A percentile compares a stretch with the other conserved stretches of the same genome.
phyloP scores from a whole-genome alignment of 805 yeast species.

The Helenozyma baotianmanensis region DNA sequence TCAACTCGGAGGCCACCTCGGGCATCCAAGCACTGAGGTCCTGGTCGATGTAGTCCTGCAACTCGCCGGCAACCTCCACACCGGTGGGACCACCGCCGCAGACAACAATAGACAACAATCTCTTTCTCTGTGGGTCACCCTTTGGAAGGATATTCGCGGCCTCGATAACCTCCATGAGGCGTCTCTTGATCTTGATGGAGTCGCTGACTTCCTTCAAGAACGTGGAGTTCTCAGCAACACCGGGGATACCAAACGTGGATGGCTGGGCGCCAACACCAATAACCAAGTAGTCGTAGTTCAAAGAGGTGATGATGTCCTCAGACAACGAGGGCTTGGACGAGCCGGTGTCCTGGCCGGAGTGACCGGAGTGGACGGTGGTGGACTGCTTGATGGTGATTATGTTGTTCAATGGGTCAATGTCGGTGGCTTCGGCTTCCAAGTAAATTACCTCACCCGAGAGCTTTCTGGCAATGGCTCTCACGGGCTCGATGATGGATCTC shows the following conservation, averaged over 20 bases:
- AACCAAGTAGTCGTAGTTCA: constrained; percentile 76
- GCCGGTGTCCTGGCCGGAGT: constrained; percentile 46
- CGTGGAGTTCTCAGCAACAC: constrained; percentile 83
- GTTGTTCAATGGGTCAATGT: constrained; percentile 70
- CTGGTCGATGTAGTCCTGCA: constrained; percentile 90
- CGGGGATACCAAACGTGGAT: constrained; percentile 91
- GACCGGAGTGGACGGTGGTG: constrained; percentile 52
- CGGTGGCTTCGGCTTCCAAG: constrained; percentile 87
- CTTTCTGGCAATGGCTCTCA: constrained; percentile 79
- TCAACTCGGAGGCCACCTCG: constrained; percentile 72
- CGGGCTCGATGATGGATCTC: constrained; percentile 92
- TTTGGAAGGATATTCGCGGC: constrained; percentile 78
- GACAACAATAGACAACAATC: constrained; percentile 82
- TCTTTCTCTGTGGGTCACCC: constrained; percentile 72
- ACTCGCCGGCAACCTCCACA: constrained; percentile 95
- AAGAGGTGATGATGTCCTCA: constrained; percentile 43
- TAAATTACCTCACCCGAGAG: constrained; percentile 73
- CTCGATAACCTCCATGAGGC: constrained; percentile 83
- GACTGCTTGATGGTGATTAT: constrained; percentile 59
- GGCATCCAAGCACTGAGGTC: constrained; percentile 90
- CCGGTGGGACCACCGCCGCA: constrained; percentile 99
- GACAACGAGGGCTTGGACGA: constrained; percentile 37
- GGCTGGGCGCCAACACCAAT: constrained; percentile 95
- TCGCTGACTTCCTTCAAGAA: constrained; percentile 89
- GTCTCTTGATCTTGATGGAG: constrained; percentile 76